Conservation (phyloP, 495 filamentous ascomycete species). For the Xylaria flabelliformis region DNA sequence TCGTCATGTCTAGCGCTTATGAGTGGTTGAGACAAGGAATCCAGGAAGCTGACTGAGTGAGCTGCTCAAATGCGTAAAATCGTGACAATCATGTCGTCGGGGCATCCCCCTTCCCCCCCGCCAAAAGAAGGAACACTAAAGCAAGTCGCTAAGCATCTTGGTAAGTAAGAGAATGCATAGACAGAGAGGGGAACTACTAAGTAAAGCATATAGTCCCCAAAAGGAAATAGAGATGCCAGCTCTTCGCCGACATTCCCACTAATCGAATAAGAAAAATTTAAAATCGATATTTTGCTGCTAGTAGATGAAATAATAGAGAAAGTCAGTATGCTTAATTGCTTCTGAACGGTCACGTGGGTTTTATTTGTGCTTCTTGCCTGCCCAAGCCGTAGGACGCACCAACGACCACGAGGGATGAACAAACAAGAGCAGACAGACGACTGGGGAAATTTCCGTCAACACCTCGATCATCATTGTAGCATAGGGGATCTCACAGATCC, state of each 20-base stretch:
- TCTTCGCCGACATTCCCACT: constrained; percentile 26
- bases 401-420: constrained; percentile 24
- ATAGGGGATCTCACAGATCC: constrained; percentile 22
- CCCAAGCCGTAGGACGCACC: constrained; percentile 24
- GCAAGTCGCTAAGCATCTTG: not conserved
- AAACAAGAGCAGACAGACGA: constrained; percentile 22
- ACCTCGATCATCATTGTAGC: not conserved
- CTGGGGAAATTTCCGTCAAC: constrained; percentile 16
- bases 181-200: not conserved
- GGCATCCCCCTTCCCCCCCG: too few relatives aligned
- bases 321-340: constrained; percentile 26
- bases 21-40: too few relatives aligned
- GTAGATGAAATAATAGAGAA: constrained; percentile 27
- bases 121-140: too few relatives aligned
- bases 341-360: constrained; percentile 3
- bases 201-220: constrained; percentile 22
- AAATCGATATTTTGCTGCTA: constrained; percentile 28
- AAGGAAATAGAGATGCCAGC: constrained; percentile 25
- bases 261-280: constrained; percentile 27
- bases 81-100: too few relatives aligned
- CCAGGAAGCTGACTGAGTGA: too few relatives aligned
- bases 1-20: too few relatives aligned
- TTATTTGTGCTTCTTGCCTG: constrained; percentile 14
- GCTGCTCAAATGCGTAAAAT: too few relatives aligned
- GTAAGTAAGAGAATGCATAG: too few relatives aligned